Conservation (phyloP, 176 grass and related monocot genomes). For the Alopecurus myosuroides region DNA sequence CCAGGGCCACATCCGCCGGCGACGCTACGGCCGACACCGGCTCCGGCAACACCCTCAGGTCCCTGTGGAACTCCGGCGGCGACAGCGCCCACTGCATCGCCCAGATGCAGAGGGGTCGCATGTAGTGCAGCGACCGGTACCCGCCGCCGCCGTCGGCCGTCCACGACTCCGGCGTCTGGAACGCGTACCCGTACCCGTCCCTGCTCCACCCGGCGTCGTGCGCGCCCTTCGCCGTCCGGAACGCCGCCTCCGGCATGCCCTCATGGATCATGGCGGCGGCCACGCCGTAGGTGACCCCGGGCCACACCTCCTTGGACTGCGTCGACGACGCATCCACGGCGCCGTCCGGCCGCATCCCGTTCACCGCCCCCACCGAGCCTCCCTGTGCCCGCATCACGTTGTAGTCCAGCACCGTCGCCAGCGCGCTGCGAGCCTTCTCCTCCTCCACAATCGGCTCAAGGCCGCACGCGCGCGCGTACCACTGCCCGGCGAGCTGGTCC, state of each 20-base stretch:
- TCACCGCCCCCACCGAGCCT: constrained; percentile 49
- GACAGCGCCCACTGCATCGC: constrained; percentile 75
- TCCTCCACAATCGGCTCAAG: constrained; percentile 54
- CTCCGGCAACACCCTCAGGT: background rate
- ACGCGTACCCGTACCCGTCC: constrained; percentile 63
- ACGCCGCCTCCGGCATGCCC: constrained; percentile 53
- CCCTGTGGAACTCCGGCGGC: constrained; percentile 27
- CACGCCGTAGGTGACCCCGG: constrained; percentile 54
- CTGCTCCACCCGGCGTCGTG: constrained; percentile 51
- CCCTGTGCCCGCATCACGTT: constrained; percentile 58
- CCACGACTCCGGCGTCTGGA: constrained; percentile 70
- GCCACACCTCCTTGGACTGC: constrained; percentile 67
- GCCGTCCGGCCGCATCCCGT: constrained; percentile 62
- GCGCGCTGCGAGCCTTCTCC: constrained; percentile 42
- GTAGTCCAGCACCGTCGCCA: constrained; percentile 50
- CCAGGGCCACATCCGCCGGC: constrained; percentile 1
- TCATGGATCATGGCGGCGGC: constrained; percentile 66
- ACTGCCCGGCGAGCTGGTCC: constrained; percentile 67
- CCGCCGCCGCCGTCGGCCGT: constrained; percentile 23
- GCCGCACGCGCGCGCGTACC: constrained; percentile 52
- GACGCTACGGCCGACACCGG: background rate
- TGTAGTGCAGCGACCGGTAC: constrained; percentile 60
- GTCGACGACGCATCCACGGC: constrained; percentile 34
- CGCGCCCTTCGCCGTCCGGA: constrained; percentile 52
- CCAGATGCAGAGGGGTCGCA: constrained; percentile 65